phyloP scores from a whole-genome alignment of 345 rosid genomes.

The Gossypium australe region DNA sequence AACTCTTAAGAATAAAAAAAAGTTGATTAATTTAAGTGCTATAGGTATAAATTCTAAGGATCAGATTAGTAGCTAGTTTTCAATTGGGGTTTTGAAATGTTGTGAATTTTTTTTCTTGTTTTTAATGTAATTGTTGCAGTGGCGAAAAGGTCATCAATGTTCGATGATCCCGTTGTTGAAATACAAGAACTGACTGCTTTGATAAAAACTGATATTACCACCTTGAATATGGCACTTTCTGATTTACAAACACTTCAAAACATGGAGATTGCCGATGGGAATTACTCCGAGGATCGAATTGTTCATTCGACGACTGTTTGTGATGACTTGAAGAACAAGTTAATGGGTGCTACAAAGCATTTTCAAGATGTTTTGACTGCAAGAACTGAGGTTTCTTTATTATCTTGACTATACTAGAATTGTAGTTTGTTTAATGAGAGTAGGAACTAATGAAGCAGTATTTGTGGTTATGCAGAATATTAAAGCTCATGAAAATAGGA shows the following conservation, averaged over 20 bases:
- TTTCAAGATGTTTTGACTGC: constrained; percentile 75
- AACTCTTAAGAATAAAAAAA: not conserved
- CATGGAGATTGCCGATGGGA: constrained; percentile 71
- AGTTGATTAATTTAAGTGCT: not conserved
- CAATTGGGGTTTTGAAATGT: not conserved
- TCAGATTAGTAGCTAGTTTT: not conserved
- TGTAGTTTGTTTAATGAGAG: constrained; percentile 4
- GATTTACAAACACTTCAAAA: constrained; percentile 79
- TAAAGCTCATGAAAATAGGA: constrained; percentile 88
- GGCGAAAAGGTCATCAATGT: constrained; percentile 83
- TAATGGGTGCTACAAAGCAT: constrained; percentile 76
- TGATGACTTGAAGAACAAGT: constrained; percentile 77
- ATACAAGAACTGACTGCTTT: constrained; percentile 77
- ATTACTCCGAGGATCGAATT: constrained; percentile 65
- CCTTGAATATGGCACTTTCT: constrained; percentile 61
- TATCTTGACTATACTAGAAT: not conserved
- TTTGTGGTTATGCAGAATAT: constrained; percentile 51
- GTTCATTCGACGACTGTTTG: constrained; percentile 73
- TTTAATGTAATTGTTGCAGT: constrained; percentile 27
- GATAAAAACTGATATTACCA: constrained; percentile 79
- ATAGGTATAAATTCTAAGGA: not conserved
- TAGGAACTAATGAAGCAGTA: not conserved
- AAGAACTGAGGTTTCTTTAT: constrained; percentile 65
- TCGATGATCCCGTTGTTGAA: constrained; percentile 70
- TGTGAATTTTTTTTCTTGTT: not conserved